These are phyloP conservation scores for Syncephalastrum monosporum DNA, from an alignment of 371 early-diverging fungal species.

Conservation along the genomic window DNA sequence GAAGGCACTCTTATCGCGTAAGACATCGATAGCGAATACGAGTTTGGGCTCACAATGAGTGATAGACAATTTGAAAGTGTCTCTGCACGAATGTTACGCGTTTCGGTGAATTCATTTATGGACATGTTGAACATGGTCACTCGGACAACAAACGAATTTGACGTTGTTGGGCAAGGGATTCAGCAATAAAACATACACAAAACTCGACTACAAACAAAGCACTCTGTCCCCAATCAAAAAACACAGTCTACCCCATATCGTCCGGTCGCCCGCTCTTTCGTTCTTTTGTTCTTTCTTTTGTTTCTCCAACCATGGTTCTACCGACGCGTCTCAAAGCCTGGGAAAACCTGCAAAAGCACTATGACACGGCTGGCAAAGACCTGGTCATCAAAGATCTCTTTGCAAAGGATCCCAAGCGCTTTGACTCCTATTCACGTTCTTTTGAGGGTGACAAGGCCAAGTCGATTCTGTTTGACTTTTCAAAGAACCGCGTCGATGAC, in stretches of 20 bases:
- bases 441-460: constrained; percentile 69
- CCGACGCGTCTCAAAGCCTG: constrained; percentile 76
- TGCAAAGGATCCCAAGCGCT: constrained; percentile 70
- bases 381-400: constrained; percentile 81
- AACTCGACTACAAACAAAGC: background rate
- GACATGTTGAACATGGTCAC: constrained; percentile 52
- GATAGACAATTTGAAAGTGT: constrained; percentile 42
- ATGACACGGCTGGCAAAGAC: constrained; percentile 72
- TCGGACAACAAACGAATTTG: constrained; percentile 43
- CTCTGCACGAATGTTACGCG: constrained; percentile 46
- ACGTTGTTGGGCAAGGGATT: constrained; percentile 4
- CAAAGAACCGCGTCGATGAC: constrained; percentile 88
- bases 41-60: background rate
- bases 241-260: background rate
- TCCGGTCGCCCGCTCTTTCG: background rate
- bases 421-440: constrained; percentile 71
- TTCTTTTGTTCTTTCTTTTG: constrained; percentile 1
- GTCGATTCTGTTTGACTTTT: constrained; percentile 86
- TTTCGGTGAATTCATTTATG: constrained; percentile 50
- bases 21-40: background rate
- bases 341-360: constrained; percentile 85
- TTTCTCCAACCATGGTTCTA: constrained; percentile 53
- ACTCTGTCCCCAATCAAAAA: background rate
- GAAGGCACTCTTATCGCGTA: constrained; percentile 12
- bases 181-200: no score